Evolutionary conservation across 768 basidiomycete species (phyloP).

Genomic region (Leccinum variicolor): DNA sequence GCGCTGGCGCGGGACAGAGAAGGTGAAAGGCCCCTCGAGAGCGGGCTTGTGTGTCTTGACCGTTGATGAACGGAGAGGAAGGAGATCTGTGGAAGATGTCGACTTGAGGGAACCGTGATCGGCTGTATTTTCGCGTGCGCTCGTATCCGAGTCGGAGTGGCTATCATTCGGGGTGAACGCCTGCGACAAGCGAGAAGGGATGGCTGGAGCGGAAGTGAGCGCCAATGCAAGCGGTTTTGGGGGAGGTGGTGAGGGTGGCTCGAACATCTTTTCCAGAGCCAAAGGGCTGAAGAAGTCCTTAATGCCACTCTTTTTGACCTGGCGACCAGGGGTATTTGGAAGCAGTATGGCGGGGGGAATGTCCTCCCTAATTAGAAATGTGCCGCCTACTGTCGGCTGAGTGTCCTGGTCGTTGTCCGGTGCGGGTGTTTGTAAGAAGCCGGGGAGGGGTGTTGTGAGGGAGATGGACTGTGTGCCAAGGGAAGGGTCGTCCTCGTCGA

Average conservation of each 20-base stretch:
- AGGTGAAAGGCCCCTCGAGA: slow-evolving; percentile 69
- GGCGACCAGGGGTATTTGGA: slow-evolving; percentile 62
- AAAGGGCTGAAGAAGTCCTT: slow-evolving; percentile 89
- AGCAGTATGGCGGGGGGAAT: slow-evolving; percentile 51
- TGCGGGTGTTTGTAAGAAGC: slow-evolving; percentile 42
- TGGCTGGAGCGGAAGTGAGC: slow-evolving; percentile 26
- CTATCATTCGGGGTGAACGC: slow-evolving; percentile 32
- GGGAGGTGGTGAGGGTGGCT: slow-evolving; percentile 81
- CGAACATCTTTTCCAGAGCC: slow-evolving; percentile 88
- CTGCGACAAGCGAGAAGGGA: slow-evolving; percentile 38
- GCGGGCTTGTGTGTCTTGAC: slow-evolving; percentile 43
- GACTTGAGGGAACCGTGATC: slow-evolving; percentile 8
- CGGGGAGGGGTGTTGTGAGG: slow-evolving; percentile 54
- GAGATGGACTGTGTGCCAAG: slow-evolving; percentile 55
- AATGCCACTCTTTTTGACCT: slow-evolving; percentile 51
- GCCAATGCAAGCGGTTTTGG: slow-evolving; percentile 18
- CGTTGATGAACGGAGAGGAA: slow-evolving; percentile 12
- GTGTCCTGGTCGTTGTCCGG: slow-evolving; percentile 31
- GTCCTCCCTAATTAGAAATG: slow-evolving; percentile 74
- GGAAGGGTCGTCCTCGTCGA: slow-evolving; percentile 49
- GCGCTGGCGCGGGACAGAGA: slow-evolving; percentile 53
- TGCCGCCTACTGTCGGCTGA: slow-evolving; percentile 48
- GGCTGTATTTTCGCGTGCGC: slow-evolving; percentile 8
- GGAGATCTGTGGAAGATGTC: slow-evolving; percentile 7
- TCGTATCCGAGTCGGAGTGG: slow-evolving; percentile 23